Evolutionary conservation across 257 asterid species (phyloP).

Genomic region (Ophiorrhiza pumila): DNA sequence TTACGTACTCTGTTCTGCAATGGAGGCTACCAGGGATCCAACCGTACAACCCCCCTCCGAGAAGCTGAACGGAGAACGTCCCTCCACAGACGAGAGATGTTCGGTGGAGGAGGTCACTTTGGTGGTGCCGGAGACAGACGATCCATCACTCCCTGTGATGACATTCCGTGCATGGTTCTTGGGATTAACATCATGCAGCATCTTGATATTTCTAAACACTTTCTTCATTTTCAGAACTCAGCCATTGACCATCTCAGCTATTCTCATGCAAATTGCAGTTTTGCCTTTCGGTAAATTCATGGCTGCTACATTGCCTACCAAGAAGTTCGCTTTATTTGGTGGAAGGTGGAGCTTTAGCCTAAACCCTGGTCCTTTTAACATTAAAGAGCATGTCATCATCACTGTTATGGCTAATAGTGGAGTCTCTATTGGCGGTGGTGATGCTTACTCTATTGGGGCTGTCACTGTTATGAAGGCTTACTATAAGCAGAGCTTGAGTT

Average conservation of each 20-base stretch:
- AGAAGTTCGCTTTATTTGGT: constrained; percentile 36
- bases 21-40: too few relatives aligned
- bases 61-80: too few relatives aligned
- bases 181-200: constrained; percentile 61
- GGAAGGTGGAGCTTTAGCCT: constrained; percentile 77
- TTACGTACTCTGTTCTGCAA: too few relatives aligned
- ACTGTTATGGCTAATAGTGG: constrained; percentile 98
- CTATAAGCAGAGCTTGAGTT: constrained; percentile 73
- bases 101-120: constrained; percentile 95
- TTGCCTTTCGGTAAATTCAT: constrained; percentile 79
- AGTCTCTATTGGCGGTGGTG: constrained; percentile 96
- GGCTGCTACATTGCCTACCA: constrained; percentile 79
- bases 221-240: constrained; percentile 89
- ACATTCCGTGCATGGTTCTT: constrained; percentile 95
- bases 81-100: constrained; percentile 51
- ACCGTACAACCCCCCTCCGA: too few relatives aligned
- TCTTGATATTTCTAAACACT: constrained; percentile 85
- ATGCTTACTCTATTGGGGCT: constrained; percentile 97
- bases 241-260: constrained; percentile 81
- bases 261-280: constrained; percentile 86
- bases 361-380: constrained; percentile 90
- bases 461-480: constrained; percentile 94
- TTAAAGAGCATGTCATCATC: constrained; percentile 86
- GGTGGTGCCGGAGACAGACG: constrained; percentile 97
- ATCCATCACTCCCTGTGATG: constrained; percentile 83